Conservation (phyloP, 2,329 filamentous ascomycete species). For the Paracoccidioides lutzii region DNA sequence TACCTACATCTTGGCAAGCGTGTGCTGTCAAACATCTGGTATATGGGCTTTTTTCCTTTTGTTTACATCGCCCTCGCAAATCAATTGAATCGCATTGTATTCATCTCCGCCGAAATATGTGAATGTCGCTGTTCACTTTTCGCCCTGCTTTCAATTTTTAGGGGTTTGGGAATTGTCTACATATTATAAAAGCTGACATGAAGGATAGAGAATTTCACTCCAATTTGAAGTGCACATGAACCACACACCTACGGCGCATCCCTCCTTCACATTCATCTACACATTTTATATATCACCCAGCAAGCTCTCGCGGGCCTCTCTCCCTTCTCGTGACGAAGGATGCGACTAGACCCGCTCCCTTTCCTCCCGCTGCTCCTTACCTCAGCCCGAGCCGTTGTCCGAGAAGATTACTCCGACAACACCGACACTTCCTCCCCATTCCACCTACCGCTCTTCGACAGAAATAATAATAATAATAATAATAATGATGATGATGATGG, state of each 20-base stretch:
- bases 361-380: neutral
- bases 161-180: no score
- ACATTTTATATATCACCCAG: neutral
- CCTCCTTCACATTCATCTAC: neutral
- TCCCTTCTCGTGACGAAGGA: neutral
- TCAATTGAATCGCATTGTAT: no score
- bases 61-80: no score
- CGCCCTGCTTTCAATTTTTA: no score
- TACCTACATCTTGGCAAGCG: no score
- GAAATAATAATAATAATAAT: neutral
- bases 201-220: neutral
- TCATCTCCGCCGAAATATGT: no score
- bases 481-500: neutral
- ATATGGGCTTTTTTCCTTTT: no score
- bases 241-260: neutral
- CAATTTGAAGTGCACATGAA: neutral
- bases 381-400: neutral
- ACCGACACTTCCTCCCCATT: slow-evolving; percentile 4
- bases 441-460: slow-evolving; percentile 4
- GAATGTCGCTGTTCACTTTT: no score
- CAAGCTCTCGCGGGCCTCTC: neutral
- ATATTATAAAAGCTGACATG: neutral
- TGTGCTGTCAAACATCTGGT: no score
- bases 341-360: neutral
- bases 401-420: neutral